Conservation (phyloP, 352 stramenopile species). For the Pythium sp. region DNA sequence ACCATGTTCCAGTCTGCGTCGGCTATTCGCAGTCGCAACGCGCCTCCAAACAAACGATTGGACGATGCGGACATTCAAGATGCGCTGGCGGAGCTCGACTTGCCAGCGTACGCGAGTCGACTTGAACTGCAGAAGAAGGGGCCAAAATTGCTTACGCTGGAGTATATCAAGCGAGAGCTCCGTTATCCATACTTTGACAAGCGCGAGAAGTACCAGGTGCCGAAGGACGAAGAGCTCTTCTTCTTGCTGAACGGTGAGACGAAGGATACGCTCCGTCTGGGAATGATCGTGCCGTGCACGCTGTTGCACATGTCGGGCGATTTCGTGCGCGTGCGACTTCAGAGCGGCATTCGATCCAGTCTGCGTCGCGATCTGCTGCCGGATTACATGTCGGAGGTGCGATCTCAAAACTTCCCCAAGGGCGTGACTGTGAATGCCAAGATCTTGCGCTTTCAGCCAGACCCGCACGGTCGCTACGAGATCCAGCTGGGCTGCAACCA, state of each 20-base stretch:
- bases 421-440: slow-evolving; percentile 87
- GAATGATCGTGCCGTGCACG: slow-evolving; percentile 87
- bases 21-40: slow-evolving; percentile 70
- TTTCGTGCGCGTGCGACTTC: slow-evolving; percentile 81
- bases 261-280: slow-evolving; percentile 68
- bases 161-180: slow-evolving; percentile 88
- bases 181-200: slow-evolving; percentile 90
- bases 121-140: slow-evolving; percentile 90
- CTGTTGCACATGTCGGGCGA: slow-evolving; percentile 81
- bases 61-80: slow-evolving; percentile 85
- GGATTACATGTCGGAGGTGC: slow-evolving; percentile 68
- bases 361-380: slow-evolving; percentile 75
- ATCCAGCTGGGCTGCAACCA: slow-evolving; percentile 75
- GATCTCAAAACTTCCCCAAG: slow-evolving; percentile 69
- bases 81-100: slow-evolving; percentile 79
- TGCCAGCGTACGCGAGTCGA: slow-evolving; percentile 82
- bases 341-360: slow-evolving; percentile 82
- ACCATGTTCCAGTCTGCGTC: slow-evolving; percentile 90
- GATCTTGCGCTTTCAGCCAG: slow-evolving; percentile 67
- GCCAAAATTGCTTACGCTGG: slow-evolving; percentile 80
- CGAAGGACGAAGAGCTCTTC: slow-evolving; percentile 84
- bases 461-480: slow-evolving; percentile 74
- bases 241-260: slow-evolving; percentile 86
- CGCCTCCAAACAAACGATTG: slow-evolving; percentile 48
- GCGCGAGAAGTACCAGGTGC: slow-evolving; percentile 79